Evolutionary conservation across 2,329 filamentous ascomycete species (phyloP), one percentile per base, ranked within the genome.

Genomic region (Talaromyces sp.): DNA sequence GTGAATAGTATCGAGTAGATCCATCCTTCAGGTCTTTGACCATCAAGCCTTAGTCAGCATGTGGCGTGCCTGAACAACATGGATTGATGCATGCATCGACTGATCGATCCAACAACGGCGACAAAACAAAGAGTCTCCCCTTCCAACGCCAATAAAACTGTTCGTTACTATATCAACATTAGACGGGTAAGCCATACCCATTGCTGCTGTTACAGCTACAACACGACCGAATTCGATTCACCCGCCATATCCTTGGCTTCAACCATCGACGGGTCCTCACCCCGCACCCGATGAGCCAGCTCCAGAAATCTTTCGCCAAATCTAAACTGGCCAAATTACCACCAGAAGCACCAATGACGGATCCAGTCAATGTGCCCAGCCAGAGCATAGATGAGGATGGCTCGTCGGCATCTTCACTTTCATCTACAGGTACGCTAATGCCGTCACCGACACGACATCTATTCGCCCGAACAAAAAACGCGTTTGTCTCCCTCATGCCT

Each of bases 381-480:
- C 66, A 69, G 40, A 39, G 49, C 22, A 52, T 37, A 45, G 66
- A 64, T 42, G 79, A 90, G 63, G 85, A 87, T 58, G 87, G 89
- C 69, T 89, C 86, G 13, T 89, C 81, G 6, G 77, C 89, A 13
- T 96, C 89, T 0, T 96, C 91, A n/a, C 87, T 90, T 33, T 96
- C 92, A 3, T 97, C 92, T 1, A 91, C 91, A 3, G 91, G 92
- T 22, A 97, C 93, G n/a, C 82, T 97, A 56, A 87, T 91, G 58
- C 91, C 92, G 1, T 89, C 89, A 4, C 83, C 85, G 6, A 87
- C 83, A 61, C 84, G 87, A 62, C 87, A 86, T 57, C 77, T 91
- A 36, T 91, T 91, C 75, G 87, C 87, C 52, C 82, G 87, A 60
- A 85, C 86, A 42, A 81, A 55, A 46, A 54, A 83, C 74, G 82